Conservation (phyloP, 352 stramenopile species). For the Globisporangium radiosum region DNA sequence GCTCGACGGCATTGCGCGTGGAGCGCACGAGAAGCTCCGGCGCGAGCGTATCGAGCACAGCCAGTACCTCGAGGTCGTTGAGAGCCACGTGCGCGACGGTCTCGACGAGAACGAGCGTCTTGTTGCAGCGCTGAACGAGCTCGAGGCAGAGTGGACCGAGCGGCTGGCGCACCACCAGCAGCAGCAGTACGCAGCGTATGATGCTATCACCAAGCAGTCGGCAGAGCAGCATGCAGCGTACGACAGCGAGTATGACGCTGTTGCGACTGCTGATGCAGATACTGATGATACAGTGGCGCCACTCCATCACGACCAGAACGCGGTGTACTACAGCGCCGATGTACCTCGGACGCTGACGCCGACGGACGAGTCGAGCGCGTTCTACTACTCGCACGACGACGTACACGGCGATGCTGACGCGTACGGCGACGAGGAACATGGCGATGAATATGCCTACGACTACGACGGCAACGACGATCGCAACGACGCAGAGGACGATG, state of each 20-base stretch:
- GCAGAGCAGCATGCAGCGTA: not conserved
- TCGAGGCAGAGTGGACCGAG: conserved; percentile 24
- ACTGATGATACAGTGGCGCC: not conserved
- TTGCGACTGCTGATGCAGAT: not conserved
- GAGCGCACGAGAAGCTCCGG: conserved; percentile 46
- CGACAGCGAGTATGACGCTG: conserved; percentile 5
- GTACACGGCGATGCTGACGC: not conserved
- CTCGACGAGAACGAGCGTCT: conserved; percentile 45
- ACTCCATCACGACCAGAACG: not conserved
- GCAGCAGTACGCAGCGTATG: conserved; percentile 11
- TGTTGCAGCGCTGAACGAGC: conserved; percentile 26
- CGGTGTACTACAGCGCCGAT: not conserved
- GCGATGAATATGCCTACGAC: too few relatives aligned
- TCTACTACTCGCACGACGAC: conserved; percentile 6
- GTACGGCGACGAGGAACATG: not conserved
- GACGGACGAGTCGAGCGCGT: conserved; percentile 1
- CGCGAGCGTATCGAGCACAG: conserved; percentile 40
- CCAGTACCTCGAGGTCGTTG: conserved; percentile 40
- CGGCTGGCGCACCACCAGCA: conserved; percentile 1
- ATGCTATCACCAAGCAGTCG: too few relatives aligned
- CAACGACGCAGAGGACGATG: too few relatives aligned
- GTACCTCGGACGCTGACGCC: conserved; percentile 4
- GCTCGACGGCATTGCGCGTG: conserved; percentile 53
- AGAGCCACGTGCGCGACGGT: conserved; percentile 34
- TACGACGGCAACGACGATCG: too few relatives aligned